Evolutionary conservation across 1,284 basidiomycete genomes (phyloP).

Genomic region (Volvariella surrecta): DNA sequence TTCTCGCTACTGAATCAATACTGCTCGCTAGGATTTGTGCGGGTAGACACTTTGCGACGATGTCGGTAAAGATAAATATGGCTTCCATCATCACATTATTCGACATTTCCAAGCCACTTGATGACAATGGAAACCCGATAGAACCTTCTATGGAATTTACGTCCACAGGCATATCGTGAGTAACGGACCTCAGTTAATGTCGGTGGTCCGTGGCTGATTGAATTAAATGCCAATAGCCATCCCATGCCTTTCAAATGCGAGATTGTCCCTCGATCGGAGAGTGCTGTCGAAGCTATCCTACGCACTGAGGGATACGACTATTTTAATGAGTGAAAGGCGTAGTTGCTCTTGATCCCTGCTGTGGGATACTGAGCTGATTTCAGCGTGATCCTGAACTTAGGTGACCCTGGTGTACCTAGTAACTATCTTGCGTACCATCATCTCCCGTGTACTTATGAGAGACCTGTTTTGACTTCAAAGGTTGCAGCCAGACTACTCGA

Average conservation of each 20-base stretch:
- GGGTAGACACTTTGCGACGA: slow-evolving; percentile 11
- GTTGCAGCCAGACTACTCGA: no score
- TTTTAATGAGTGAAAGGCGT: background rate
- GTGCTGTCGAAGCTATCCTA: background rate
- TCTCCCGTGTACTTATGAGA: no score
- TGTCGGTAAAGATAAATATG: slow-evolving; percentile 10
- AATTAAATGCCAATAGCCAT: no score
- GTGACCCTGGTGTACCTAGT: no score
- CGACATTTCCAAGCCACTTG: slow-evolving; percentile 5
- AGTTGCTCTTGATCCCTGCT: no score
- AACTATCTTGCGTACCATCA: no score
- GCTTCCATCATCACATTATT: slow-evolving; percentile 10
- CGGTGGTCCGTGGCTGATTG: no score
- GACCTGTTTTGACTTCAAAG: no score
- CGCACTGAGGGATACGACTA: slow-evolving; percentile 3
- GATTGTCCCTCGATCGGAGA: slow-evolving; percentile 3
- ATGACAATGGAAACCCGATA: slow-evolving; percentile 2
- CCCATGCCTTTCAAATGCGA: slow-evolving; percentile 6
- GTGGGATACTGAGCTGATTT: no score
- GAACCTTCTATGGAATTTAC: slow-evolving; percentile 7
- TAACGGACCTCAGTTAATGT: no score
- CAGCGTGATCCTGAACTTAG: no score
- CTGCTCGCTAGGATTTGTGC: slow-evolving; percentile 17
- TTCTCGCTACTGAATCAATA: no score
- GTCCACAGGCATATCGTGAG: slow-evolving; percentile 7